A percentile compares a stretch with the other conserved stretches of the same genome.
These are phyloP conservation scores for Boletus fagicola DNA, from an alignment of 768 basidiomycete species.

Conservation along the genomic window DNA sequence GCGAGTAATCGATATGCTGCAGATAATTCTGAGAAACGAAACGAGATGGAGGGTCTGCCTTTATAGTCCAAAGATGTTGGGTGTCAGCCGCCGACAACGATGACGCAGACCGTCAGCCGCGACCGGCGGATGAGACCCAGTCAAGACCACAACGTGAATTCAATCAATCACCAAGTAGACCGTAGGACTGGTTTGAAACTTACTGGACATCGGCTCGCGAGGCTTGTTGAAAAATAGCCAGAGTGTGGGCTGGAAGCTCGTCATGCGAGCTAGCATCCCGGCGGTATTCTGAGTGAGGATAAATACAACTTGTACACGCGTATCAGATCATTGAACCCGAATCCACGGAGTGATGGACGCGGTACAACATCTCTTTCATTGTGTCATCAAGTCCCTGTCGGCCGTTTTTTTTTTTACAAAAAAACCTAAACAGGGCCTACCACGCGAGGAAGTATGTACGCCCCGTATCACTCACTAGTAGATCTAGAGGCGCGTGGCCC, in stretches of 20 bases:
- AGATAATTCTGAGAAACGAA: neutral
- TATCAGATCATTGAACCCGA: neutral
- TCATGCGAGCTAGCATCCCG: neutral
- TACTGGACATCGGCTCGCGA: neutral
- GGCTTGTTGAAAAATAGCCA: neutral
- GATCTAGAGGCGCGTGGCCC: neutral
- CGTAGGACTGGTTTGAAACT: constrained; percentile 2
- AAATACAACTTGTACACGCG: neutral
- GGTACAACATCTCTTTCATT: neutral
- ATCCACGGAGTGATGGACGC: neutral
- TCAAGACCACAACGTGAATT: neutral
- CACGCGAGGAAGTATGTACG: neutral
- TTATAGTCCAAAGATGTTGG: constrained; percentile 10
- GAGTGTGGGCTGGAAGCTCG: neutral
- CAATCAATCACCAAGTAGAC: neutral
- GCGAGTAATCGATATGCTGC: constrained; percentile 1
- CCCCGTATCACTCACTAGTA: neutral
- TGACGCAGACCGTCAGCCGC: constrained; percentile 18
- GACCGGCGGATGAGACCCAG: neutral
- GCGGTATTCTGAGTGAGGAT: neutral
- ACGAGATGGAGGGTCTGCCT: neutral
- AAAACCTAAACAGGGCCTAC: neutral
- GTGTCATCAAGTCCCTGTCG: neutral
- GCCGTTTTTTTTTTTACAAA: neutral
- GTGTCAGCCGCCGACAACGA: constrained; percentile 7